A percentile compares a stretch with the other conserved stretches of the same genome.
phyloP scores from a whole-genome alignment of 345 rosid species.

The Gossypium arboreum region DNA sequence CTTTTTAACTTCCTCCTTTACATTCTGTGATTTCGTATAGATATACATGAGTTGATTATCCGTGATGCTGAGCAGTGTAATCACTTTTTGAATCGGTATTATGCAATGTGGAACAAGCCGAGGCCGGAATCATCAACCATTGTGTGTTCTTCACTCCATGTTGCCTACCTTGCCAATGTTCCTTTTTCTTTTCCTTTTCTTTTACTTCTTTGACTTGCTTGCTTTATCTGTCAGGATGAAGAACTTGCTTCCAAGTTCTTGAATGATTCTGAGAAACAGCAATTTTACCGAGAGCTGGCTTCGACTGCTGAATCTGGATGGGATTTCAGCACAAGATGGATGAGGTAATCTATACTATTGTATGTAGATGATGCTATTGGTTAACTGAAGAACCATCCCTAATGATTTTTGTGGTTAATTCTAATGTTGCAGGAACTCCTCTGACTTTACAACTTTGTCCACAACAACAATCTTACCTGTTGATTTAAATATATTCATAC shows the following conservation, averaged over 20 bases:
- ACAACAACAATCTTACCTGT: constrained; percentile 84
- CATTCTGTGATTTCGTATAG: constrained; percentile 30
- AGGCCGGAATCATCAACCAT: constrained; percentile 69
- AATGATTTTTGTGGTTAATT: background rate
- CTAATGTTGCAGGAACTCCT: constrained; percentile 46
- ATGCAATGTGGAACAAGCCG: constrained; percentile 88
- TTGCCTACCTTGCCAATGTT: constrained; percentile 3
- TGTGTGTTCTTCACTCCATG: constrained; percentile 37
- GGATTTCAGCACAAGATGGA: constrained; percentile 95
- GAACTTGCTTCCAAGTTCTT: constrained; percentile 49
- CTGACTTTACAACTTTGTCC: constrained; percentile 54
- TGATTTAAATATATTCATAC: constrained; percentile 73
- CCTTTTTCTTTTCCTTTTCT: background rate
- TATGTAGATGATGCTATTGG: background rate
- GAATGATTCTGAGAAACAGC: constrained; percentile 48
- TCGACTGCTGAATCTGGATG: constrained; percentile 90
- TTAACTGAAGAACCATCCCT: background rate
- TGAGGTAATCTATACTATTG: constrained; percentile 47
- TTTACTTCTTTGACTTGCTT: constrained; percentile 1
- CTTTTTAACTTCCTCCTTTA: background rate
- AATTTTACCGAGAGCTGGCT: constrained; percentile 70
- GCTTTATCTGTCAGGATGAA: constrained; percentile 50
- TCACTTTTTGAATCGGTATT: constrained; percentile 67
- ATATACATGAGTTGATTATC: constrained; percentile 45
- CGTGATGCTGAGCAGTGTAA: constrained; percentile 40